Evolutionary conservation across 306 rosid species (phyloP).

Genomic region (Prunus padus): DNA sequence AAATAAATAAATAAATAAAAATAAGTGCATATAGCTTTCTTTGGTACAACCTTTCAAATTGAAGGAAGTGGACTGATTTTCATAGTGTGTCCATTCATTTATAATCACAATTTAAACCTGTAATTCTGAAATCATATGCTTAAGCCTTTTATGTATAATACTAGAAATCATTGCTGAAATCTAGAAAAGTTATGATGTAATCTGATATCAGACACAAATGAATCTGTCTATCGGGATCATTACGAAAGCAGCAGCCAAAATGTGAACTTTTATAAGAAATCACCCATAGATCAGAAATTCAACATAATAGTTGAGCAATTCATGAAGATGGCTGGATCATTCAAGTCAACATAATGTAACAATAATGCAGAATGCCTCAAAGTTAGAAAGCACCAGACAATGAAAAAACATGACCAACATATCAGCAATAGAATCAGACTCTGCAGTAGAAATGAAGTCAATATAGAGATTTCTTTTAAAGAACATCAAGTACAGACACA

Average conservation of each 20-base stretch:
- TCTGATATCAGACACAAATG: background rate
- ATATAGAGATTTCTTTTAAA: background rate
- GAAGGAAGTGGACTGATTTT: background rate
- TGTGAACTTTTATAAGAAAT: background rate
- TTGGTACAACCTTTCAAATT: background rate
- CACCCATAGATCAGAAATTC: background rate
- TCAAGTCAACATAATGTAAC: background rate
- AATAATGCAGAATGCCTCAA: background rate
- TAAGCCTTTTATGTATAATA: background rate
- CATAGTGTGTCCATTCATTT: background rate
- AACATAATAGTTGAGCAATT: background rate
- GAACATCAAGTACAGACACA: background rate
- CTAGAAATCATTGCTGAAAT: background rate
- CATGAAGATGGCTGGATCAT: background rate
- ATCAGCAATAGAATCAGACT: constrained; percentile 1
- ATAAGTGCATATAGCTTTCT: background rate
- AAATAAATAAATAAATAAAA: background rate
- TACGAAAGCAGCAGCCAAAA: constrained; percentile 6
- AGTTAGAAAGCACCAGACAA: background rate
- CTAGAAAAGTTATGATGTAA: background rate
- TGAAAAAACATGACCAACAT: background rate
- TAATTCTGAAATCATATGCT: background rate
- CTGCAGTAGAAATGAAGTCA: background rate
- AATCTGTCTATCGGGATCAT: background rate
- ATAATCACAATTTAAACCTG: background rate